Conservation (phyloP, 2,329 filamentous ascomycete species). For the Neofusicoccum parvum region DNA sequence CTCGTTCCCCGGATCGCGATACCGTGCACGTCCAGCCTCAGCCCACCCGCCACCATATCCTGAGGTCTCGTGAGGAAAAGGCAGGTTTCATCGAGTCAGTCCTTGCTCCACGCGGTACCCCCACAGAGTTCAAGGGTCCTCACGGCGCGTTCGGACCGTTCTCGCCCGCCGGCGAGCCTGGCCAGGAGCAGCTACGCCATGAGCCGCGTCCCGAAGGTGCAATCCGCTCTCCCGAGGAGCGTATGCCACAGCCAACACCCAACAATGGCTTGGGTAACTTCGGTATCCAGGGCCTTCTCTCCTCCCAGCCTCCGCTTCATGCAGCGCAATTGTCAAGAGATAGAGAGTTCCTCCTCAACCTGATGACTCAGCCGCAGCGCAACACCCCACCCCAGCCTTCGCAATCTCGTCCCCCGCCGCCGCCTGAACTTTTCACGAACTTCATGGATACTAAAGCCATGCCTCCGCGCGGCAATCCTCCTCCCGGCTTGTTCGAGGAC, state of each 20-base stretch:
- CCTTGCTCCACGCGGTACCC: conserved; percentile 34
- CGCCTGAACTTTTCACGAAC: conserved; percentile 30
- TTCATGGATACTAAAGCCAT: conserved; percentile 31
- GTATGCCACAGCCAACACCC: not conserved
- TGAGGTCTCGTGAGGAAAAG: conserved; percentile 39
- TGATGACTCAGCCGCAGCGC: conserved; percentile 61
- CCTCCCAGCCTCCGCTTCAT: not conserved
- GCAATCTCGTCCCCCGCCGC: conserved; percentile 22
- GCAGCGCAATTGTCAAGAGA: conserved; percentile 58
- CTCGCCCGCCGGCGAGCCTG: conserved; percentile 35
- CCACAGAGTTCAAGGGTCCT: conserved; percentile 33
- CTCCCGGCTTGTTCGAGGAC: conserved; percentile 42
- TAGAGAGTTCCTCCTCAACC: conserved; percentile 80
- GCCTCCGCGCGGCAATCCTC: conserved; percentile 41
- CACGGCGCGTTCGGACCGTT: conserved; percentile 38
- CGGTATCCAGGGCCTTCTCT: conserved; percentile 14
- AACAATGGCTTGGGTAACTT: conserved; percentile 12
- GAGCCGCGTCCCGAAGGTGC: not conserved
- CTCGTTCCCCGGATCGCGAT: conserved; percentile 16
- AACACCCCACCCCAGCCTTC: conserved; percentile 39
- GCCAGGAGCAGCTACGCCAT: conserved; percentile 33
- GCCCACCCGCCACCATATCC: conserved; percentile 27
- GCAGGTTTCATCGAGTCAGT: conserved; percentile 38
- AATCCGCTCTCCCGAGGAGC: conserved; percentile 17
- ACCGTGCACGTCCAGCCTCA: conserved; percentile 19